Base-by-base conservation (phyloP, 2,329 filamentous ascomycete genomes). In the Penicillium frequentans region DNA sequence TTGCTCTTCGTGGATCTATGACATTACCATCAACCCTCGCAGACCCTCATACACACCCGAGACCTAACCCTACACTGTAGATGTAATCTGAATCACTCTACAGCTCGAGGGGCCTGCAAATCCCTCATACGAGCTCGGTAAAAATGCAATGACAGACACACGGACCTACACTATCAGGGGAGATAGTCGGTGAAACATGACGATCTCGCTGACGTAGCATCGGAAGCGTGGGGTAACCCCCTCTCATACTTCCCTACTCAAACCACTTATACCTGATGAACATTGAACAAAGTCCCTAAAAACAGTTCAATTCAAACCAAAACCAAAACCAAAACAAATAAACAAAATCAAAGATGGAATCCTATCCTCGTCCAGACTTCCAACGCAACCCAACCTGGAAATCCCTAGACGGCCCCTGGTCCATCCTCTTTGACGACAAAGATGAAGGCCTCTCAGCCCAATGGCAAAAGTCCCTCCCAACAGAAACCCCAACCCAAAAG, bases 321-420 rank as follows among this genome's bases (percentile, higher is more conserved):
- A 7, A 33, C 5, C 5, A 33, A 33, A 7, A 5, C 31, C 31
- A 29, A 46, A 46, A 8, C 11, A 16, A 43, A 48, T 9, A 35
- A 31, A 4, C 39, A 59, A 26, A 33, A 57, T 11, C 14, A 58
- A 58, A 7, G 24, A 54, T 58, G 55, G 7, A 53, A 54, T 57
- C 60, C 56, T 88, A 90, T 63, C 87, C 86, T 24, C 84, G 87
- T 54, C 86, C 86, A 1, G 86, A 89, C 72, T 89, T 88, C 70
- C 68, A 82, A 53, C 84, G 86, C 54, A 71, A 75, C 31, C 67
- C 76, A 27, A 79, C 75, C 46, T 89, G 86, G 86, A 70, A 75
- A 42, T 83, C 82, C 1, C 81, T 89, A 47, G 84, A 89, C 61
- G 86, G 86, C 1, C 73, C 79, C 6, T 89, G 87, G 86, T 77